Evolutionary conservation across 345 rosid species (phyloP), one percentile per base, ranked within the genome.

Genomic region (Nephelium lappaceum): DNA sequence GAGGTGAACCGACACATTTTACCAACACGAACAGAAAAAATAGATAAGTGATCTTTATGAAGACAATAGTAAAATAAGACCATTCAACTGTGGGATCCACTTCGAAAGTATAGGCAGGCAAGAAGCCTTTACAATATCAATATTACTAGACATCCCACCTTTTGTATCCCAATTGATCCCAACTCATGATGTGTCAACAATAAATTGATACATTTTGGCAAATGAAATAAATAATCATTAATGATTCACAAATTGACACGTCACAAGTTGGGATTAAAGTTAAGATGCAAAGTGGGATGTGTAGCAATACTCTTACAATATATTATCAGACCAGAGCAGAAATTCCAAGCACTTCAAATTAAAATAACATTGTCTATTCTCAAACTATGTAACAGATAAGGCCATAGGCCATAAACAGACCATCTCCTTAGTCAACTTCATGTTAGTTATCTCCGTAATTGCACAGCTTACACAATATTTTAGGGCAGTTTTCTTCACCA

Each of bases 1-100:
- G 41, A 80, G 12, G 71, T 71, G 27, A 82, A 69, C 43, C 25
- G 42, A 76, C 75, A 70, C 60, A 67, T 18, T 67, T 61, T 23
- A 45, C 73, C 60, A 36, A 66, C 75, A 67, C 36, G 36, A 45
- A 15, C n/a, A 74, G 36, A 24, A 24, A 62, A 75, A 66, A 75
- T 38, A 55, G 21, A 64, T 62, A 5, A 42, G 0, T 65, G 51
- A 63, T 47, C 8, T 41, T 27, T 14, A 36, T 51, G 11, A 47
- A 38, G 38, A 27, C 27, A 39, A 57, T 8, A 5, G 51, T 6
- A 7, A 24, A 47, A 7, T n/a, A 63, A 18, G 4, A 72, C 27
- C 4, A 25, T 68, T 4, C 24, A 69, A 23, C 5, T 36, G 69
- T 11, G 41, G n/a, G 16, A 38, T 39, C 38, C 49, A 21, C 21